Percentiles rank a stretch among this genome's conserved stretches.
phyloP scores from a whole-genome alignment of 768 basidiomycete species.

The Suillus lakei region DNA sequence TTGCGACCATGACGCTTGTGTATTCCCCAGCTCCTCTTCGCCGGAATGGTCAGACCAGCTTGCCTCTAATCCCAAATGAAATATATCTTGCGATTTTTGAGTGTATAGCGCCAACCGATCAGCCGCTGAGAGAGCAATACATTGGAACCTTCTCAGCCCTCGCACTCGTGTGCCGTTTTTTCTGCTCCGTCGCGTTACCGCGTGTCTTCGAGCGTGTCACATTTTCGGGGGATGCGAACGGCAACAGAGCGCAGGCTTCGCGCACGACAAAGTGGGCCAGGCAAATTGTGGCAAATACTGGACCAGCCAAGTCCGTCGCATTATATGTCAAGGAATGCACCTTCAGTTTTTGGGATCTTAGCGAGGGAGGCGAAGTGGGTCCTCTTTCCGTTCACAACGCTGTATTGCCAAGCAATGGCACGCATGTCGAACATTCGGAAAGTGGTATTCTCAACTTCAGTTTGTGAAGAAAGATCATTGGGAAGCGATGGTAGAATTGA shows the following conservation, averaged over 20 bases:
- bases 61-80: slow-evolving; percentile 47
- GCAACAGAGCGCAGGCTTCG: slow-evolving; percentile 3
- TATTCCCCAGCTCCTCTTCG: slow-evolving; percentile 32
- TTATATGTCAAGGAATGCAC: slow-evolving; percentile 31
- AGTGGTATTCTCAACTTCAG: slow-evolving; percentile 15
- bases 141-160: slow-evolving; percentile 26
- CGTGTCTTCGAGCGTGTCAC: slow-evolving; percentile 43
- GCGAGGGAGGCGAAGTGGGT: slow-evolving; percentile 1
- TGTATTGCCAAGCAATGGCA: slow-evolving; percentile 12
- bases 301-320: slow-evolving; percentile 35
- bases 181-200: slow-evolving; percentile 43
- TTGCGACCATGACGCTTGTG: not conserved
- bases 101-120: slow-evolving; percentile 28
- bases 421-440: slow-evolving; percentile 24
- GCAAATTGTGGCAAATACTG: slow-evolving; percentile 28
- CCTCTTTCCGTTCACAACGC: not conserved
- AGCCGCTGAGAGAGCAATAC: slow-evolving; percentile 18
- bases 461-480: slow-evolving; percentile 21
- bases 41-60: slow-evolving; percentile 3
- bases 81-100: slow-evolving; percentile 48
- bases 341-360: slow-evolving; percentile 11
- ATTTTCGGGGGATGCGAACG: slow-evolving; percentile 23
- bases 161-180: slow-evolving; percentile 48
- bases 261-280: slow-evolving; percentile 27
- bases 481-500: slow-evolving; percentile 15